These are phyloP conservation scores for Trichoderma reesei DNA, from an alignment of 495 filamentous ascomycete genomes.

Conservation along the genomic window DNA sequence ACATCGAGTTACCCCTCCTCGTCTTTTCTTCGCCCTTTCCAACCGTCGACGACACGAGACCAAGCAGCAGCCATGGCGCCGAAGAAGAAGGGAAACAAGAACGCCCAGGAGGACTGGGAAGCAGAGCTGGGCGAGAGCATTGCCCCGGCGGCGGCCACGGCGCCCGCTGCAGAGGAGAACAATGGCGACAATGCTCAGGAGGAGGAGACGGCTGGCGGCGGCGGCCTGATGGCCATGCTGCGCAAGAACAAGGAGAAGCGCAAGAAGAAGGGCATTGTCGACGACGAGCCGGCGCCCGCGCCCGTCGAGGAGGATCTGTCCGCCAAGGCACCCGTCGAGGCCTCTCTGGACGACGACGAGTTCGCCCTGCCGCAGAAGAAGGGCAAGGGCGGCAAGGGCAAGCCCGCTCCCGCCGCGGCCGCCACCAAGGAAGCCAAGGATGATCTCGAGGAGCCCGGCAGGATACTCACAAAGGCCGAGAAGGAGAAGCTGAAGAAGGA, in stretches of 20 bases:
- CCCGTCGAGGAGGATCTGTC: conserved; percentile 43
- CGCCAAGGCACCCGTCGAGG: conserved; percentile 53
- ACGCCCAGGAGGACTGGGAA: conserved; percentile 89
- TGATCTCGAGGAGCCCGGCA: conserved; percentile 42
- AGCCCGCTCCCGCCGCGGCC: conserved; percentile 48
- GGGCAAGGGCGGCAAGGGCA: conserved; percentile 84
- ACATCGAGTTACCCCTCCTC: not conserved
- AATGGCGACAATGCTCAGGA: conserved; percentile 43
- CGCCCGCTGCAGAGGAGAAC: conserved; percentile 24
- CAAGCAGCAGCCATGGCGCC: conserved; percentile 79
- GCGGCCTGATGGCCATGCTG: conserved; percentile 74
- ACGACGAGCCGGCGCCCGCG: conserved; percentile 51
- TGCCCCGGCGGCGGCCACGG: conserved; percentile 36
- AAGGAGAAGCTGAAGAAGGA: conserved; percentile 96
- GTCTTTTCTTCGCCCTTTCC: not conserved
- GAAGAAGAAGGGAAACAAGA: conserved; percentile 89
- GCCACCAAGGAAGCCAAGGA: conserved; percentile 47
- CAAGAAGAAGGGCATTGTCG: conserved; percentile 77
- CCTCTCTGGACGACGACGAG: conserved; percentile 68
- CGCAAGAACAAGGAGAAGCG: conserved; percentile 87
- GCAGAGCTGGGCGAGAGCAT: conserved; percentile 79
- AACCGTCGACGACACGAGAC: not conserved
- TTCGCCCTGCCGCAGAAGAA: conserved; percentile 85
- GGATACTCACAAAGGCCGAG: conserved; percentile 84
- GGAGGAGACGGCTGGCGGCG: conserved; percentile 40